These are phyloP conservation scores for Gossypium arboreum DNA, from an alignment of 345 rosid genomes.

Conservation along the genomic window DNA sequence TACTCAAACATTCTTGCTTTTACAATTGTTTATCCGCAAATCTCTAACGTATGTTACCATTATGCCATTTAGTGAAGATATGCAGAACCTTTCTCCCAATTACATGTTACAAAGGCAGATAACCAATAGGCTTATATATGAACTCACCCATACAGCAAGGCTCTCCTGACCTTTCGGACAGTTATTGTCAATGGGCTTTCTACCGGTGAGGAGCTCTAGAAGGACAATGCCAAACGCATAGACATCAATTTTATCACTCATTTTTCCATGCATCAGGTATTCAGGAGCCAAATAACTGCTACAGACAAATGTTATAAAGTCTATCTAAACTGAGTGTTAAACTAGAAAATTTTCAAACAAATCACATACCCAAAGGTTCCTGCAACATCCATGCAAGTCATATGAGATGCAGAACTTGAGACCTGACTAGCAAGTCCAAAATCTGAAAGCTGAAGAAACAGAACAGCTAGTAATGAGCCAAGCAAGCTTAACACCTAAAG, in stretches of 20 bases:
- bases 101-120: not conserved
- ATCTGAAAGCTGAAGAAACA: conserved; percentile 79
- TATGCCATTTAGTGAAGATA: not conserved
- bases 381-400: conserved; percentile 54
- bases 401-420: conserved; percentile 42
- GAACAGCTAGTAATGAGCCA: conserved; percentile 18
- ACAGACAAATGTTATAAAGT: conserved; percentile 15
- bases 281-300: conserved; percentile 97
- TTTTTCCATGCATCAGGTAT: conserved; percentile 88
- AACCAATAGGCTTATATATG: not conserved
- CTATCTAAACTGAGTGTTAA: conserved; percentile 4
- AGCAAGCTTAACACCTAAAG: conserved; percentile 10
- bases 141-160: conserved; percentile 94
- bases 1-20: not conserved
- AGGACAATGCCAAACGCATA: conserved; percentile 93
- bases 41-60: not conserved
- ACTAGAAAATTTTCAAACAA: conserved; percentile 7
- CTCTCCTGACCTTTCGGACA: conserved; percentile 70
- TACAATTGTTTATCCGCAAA: not conserved
- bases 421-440: conserved; percentile 81
- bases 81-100: not conserved
- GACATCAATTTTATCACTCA: conserved; percentile 88
- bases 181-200: conserved; percentile 68
- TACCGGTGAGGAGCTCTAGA: conserved; percentile 87
- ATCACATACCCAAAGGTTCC: conserved; percentile 89